phyloP scores from a whole-genome alignment of 2,329 filamentous ascomycete species.

The Fusarium bactridioides region DNA sequence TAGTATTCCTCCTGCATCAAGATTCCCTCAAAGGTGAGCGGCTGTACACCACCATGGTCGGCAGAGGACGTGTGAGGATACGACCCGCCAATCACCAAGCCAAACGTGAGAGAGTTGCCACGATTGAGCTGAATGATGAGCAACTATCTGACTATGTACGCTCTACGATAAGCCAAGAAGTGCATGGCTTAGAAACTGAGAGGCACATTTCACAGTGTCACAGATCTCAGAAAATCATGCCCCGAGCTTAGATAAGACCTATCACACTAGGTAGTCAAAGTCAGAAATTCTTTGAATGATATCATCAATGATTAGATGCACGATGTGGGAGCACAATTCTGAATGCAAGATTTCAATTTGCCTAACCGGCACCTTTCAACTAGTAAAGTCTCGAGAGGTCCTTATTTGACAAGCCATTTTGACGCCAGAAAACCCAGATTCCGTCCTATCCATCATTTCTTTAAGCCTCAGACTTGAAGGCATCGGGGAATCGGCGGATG shows the following conservation, averaged over 20 bases:
- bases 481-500: slow-evolving; percentile 93
- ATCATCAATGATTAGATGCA: slow-evolving; percentile 6
- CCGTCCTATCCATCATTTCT: slow-evolving; percentile 51
- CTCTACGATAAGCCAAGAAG: background rate
- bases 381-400: slow-evolving; percentile 45
- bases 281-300: background rate
- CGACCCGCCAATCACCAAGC: slow-evolving; percentile 10
- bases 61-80: background rate
- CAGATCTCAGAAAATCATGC: background rate
- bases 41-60: background rate
- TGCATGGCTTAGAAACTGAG: background rate
- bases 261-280: background rate
- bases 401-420: slow-evolving; percentile 54
- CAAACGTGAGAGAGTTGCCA: background rate
- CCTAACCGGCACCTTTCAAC: slow-evolving; percentile 45
- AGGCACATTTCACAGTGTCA: background rate
- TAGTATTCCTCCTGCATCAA: slow-evolving; percentile 21
- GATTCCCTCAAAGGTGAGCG: background rate
- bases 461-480: slow-evolving; percentile 73
- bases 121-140: background rate
- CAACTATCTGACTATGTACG: background rate
- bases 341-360: slow-evolving; percentile 48
- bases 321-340: slow-evolving; percentile 11
- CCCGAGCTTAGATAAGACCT: background rate
- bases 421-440: slow-evolving; percentile 56